Base-by-base conservation (phyloP, 495 filamentous ascomycete species). In the Penicillium manginii region DNA sequence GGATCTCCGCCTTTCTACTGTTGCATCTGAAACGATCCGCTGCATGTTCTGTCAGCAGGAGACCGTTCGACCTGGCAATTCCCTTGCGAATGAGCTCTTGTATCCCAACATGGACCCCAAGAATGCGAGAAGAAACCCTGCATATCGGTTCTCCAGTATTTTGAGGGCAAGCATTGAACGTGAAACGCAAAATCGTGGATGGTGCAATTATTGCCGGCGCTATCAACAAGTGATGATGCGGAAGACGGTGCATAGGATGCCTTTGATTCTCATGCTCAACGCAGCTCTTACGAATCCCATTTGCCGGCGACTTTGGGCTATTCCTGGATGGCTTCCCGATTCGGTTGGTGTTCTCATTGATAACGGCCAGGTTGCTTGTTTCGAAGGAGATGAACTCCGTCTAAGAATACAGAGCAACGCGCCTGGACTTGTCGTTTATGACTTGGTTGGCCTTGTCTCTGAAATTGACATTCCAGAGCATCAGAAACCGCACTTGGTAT, bases 331-430 rank as follows among this genome's bases (percentile, higher is more conserved):
- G 90, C 78, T 98, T 15, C 94, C 94, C 1, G 89, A 92, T 62
- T 91, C 96, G 64, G 90, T 98, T 62, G 94, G 96, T 4, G 81
- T 98, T 62, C 85, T 92, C 9, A 83, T 96, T 23, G 89, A 93
- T 23, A 82, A 83, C 26, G 89, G 88, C 9, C 88, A 94, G 63
- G 86, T 97, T 52, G 89, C 89, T 73, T 96, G 93, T 70, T 96
- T 87, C 58, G 91, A 98, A 67, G 93, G 92, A 2, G 88, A 93
- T 50, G 92, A 96, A 61, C 86, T 88, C 65, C 72, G 57, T 0
- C 47, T 72, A 31, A 71, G 75, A n/a, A 66, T 75, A 5, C 75
- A 89, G 22, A 89, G 87, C 57, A 87, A 89, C 61, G 84, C 83
- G 26, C 65, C 71, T n/a, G 78, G 73, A 3, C 88, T 97, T 45